phyloP scores from a whole-genome alignment of 2,329 filamentous ascomycete species.

The Penicillium sclerotigenum region DNA sequence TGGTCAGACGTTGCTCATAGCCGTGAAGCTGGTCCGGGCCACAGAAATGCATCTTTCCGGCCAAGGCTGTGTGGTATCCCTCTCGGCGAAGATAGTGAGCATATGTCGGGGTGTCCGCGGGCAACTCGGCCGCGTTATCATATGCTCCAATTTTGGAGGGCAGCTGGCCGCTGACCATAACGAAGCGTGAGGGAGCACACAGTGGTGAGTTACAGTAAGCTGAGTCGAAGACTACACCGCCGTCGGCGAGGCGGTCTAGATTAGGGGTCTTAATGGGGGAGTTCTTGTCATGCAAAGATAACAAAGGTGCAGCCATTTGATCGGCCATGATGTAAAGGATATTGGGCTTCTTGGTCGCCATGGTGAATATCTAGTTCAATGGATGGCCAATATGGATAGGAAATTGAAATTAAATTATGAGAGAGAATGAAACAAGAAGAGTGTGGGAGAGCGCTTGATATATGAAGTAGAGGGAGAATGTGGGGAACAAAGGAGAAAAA shows the following conservation, averaged over 20 bases:
- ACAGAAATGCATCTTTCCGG: slow-evolving; percentile 97
- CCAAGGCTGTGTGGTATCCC: slow-evolving; percentile 85
- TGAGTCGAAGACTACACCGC: slow-evolving; percentile 85
- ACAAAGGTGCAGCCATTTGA: slow-evolving; percentile 82
- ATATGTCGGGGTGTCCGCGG: slow-evolving; percentile 82
- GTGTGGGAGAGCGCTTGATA: slow-evolving; percentile 13
- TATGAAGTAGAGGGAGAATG: slow-evolving; percentile 16
- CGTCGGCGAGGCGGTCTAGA: slow-evolving; percentile 75
- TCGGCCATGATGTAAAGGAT: slow-evolving; percentile 96
- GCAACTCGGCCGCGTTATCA: slow-evolving; percentile 84
- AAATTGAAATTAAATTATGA: slow-evolving; percentile 3
- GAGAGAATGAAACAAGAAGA: slow-evolving; percentile 4
- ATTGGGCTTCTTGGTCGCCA: slow-evolving; percentile 59
- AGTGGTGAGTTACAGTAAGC: slow-evolving; percentile 93
- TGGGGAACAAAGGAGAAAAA: slow-evolving; percentile 13
- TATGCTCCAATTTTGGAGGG: slow-evolving; percentile 89
- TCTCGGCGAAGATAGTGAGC: slow-evolving; percentile 82
- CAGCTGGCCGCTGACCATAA: slow-evolving; percentile 87
- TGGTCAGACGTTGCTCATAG: slow-evolving; percentile 88
- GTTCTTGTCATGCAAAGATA: slow-evolving; percentile 86
- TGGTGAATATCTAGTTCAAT: slow-evolving; percentile 17
- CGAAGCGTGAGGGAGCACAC: slow-evolving; percentile 89
- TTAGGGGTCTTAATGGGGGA: slow-evolving; percentile 92
- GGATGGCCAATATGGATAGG: not conserved
- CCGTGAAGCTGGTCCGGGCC: slow-evolving; percentile 87